Percentiles rank a stretch among this genome's conserved stretches.
phyloP scores from a whole-genome alignment of 805 yeast species.

The Debaryomyces tyrocola region DNA sequence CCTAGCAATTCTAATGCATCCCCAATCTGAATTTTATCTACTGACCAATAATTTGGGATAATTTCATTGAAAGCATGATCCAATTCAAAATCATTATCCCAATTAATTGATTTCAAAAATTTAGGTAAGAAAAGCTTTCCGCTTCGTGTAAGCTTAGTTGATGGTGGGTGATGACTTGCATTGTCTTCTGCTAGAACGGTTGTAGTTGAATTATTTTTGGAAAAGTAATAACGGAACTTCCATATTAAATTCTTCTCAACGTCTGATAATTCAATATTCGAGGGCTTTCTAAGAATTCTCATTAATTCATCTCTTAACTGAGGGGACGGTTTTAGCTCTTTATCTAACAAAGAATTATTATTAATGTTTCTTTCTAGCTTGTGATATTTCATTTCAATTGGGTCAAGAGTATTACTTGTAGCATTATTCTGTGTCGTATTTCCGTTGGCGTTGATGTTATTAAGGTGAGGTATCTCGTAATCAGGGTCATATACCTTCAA shows the following conservation, averaged over 20 bases:
- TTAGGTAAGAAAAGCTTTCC: conserved; percentile 58
- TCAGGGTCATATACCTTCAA: conserved; percentile 48
- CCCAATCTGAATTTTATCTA: conserved; percentile 75
- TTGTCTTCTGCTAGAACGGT: conserved; percentile 6
- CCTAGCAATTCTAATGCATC: conserved; percentile 86
- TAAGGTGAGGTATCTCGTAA: conserved; percentile 16
- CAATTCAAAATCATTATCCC: conserved; percentile 83
- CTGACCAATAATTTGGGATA: conserved; percentile 57
- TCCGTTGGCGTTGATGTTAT: conserved; percentile 1
- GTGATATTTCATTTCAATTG: conserved; percentile 85
- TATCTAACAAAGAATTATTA: conserved; percentile 72
- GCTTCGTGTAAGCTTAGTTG: conserved; percentile 46
- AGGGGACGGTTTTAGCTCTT: conserved; percentile 86
- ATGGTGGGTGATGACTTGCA: not conserved
- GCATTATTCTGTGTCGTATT: not conserved
- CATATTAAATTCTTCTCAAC: conserved; percentile 85
- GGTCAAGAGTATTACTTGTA: conserved; percentile 46
- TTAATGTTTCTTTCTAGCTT: conserved; percentile 77
- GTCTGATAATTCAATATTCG: conserved; percentile 77
- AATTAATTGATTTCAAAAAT: conserved; percentile 81
- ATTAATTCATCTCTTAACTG: conserved; percentile 73
- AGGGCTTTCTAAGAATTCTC: conserved; percentile 71
- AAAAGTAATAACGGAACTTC: conserved; percentile 80
- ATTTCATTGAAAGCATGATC: conserved; percentile 71
- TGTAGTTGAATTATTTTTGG: conserved; percentile 37